Base-by-base conservation (phyloP, 805 yeast genomes). In the Candida coquimbonensis region DNA sequence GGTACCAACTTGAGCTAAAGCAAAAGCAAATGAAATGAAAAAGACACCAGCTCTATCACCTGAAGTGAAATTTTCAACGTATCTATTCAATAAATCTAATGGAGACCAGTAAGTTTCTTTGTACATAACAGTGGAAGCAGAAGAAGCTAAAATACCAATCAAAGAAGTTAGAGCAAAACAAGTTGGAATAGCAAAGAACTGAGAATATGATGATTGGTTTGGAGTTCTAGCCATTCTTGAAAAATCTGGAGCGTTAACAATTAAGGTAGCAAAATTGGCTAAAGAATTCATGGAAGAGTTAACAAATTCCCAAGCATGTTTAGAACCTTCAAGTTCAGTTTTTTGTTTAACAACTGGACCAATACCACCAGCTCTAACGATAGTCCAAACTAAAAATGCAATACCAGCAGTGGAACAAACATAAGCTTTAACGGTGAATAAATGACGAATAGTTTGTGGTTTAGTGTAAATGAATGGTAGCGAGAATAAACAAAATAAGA, bases 161-260 rank as follows among this genome's bases (percentile, higher is more conserved):
- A 89, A 72, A 5, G 95, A 82, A 32, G 95, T 88, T 48, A 87
- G 57, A 5, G 89, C 83, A 65, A 87, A 88, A 55, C 87, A 77
- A 19, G 84, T 49, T 33, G 96, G 96, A 50, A 89, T 78, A 3
- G 91, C 71, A 36, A 83, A 57, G 38, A 72, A 58, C 62, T 81
- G 88, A 2, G 87, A 74, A 63, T 73, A 69, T n/a, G 69, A 56
- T 4, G 82, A 72, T 19, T 77, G 67, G 38, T 55, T 62, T 43
- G 74, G 70, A 21, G 78, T 80, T 51, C 72, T 75, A 9, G 95
- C 84, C 66, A 87, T 83, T 64, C 96, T 78, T 25, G 95, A 75
- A 64, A 88, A 88, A 69, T 88, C 96, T 2, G 96, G 95, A 14
- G 93, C 86, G 66, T 88, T 88, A 44, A 84, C 76, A 58, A 89